Evolutionary conservation across 306 rosid species (phyloP), one percentile per base, ranked within the genome.

Genomic region (Nissolia schottii): DNA sequence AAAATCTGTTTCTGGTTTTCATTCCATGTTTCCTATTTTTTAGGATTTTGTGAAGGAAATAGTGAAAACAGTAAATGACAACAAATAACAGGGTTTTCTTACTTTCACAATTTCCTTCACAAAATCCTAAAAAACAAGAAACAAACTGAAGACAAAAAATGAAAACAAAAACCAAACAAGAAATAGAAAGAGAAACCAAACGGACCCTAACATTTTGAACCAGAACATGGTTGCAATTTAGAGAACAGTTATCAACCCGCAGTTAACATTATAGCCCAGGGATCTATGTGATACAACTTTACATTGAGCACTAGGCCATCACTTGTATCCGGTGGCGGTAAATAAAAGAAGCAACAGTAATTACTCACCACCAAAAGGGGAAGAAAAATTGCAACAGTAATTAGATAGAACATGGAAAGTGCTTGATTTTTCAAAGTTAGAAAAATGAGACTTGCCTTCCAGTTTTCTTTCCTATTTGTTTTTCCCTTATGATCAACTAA

Each of bases 211-310:
- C 8, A 32, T 28, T 28, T 58, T n/a, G 40, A 24, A 73, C n/a
- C 2, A 22, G 35, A 48, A 35, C 62, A 49, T 22, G n/a, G 43
- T 22, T 41, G 24, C 37, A 64, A 38, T 57, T 15, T 77, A 78
- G 54, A 81, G 72, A 54, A 27, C 58, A 22, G 32, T 35, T 73
- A 57, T 49, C 70, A 57, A 23, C 65, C 24, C 20, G 34, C 22
- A 56, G 68, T 43, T 61, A 15, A 67, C 68, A 62, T 18, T 60
- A 49, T 40, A 7, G 0, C 27, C 45, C 24, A 16, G 32, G 19
- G 57, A 71, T 24, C 28, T 48, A 35, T 4, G 29, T 63, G 45
- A 29, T 15, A 50, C 43, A 70, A 67, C 56, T 22, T 74, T 71
- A 55, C 60, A 61, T 11, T 56, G 23, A 53, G 73, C 63, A 61